Percentiles rank a stretch among this genome's conserved stretches.
Conservation (phyloP, 345 rosid genomes). For the Eucalyptus rudis region DNA sequence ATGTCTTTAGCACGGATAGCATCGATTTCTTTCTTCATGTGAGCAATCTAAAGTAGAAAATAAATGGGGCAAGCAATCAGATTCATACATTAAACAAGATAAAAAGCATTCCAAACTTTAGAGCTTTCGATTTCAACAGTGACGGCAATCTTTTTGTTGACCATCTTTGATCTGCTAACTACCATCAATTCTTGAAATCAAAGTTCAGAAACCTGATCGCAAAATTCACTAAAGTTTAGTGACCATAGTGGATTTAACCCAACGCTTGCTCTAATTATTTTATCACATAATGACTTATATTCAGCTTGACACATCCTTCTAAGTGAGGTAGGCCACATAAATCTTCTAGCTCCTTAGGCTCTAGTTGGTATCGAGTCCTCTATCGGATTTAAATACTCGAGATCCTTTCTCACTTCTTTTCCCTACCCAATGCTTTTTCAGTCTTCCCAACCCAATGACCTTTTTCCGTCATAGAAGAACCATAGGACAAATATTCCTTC, state of each 20-base stretch:
- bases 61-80: neutral
- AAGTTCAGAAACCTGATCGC: neutral
- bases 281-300: neutral
- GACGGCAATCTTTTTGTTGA: neutral
- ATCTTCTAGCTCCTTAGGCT: neutral
- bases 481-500: neutral
- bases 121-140: neutral
- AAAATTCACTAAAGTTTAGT: neutral
- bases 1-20: constrained; percentile 94
- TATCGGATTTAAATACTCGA: neutral
- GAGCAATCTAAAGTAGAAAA: constrained; percentile 47
- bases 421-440: neutral
- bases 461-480: neutral
- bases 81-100: neutral
- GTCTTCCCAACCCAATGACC: neutral
- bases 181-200: neutral
- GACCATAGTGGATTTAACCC: neutral
- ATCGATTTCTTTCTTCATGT: constrained; percentile 95
- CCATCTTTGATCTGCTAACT: neutral
- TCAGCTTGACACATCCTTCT: neutral
- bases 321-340: neutral
- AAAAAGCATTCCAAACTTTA: neutral
- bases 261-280: neutral
- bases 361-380: neutral
- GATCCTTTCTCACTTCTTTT: neutral